phyloP scores from a whole-genome alignment of 768 basidiomycete genomes.

The Boletus reticulatus region DNA sequence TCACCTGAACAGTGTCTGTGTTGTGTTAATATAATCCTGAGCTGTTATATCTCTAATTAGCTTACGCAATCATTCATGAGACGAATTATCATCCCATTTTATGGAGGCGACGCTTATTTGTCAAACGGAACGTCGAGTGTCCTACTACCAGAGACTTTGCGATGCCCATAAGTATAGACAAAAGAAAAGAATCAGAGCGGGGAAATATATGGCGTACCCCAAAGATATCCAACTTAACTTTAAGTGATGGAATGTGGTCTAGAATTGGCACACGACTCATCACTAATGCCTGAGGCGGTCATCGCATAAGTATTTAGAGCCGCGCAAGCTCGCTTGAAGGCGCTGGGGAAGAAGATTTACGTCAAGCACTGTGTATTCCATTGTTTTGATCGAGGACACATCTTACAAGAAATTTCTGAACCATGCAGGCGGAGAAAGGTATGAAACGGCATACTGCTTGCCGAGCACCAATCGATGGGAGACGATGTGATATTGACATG shows the following conservation, averaged over 20 bases:
- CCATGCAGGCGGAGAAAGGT: not conserved
- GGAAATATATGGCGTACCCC: conserved; percentile 2
- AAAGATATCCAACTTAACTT: not conserved
- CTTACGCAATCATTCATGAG: not conserved
- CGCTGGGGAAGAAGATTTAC: conserved; percentile 1
- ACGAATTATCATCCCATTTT: not conserved
- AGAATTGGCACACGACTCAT: not conserved
- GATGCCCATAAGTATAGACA: conserved; percentile 16
- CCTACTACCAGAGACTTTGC: not conserved
- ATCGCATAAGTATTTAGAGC: not conserved
- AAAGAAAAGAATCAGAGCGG: not conserved
- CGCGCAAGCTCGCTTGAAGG: not conserved
- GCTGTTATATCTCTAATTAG: not conserved
- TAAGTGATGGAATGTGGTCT: not conserved
- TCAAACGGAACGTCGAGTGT: not conserved
- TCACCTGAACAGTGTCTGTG: not conserved
- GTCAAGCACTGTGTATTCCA: not conserved
- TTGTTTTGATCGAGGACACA: not conserved
- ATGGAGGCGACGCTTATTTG: conserved; percentile 21
- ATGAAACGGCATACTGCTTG: not conserved
- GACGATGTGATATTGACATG: not conserved
- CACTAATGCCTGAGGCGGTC: not conserved
- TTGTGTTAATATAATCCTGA: not conserved
- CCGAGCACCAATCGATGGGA: not conserved
- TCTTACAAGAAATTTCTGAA: not conserved